Evolutionary conservation across 2,329 filamentous ascomycete species (phyloP), one percentile per base, ranked within the genome.

Genomic region (Spiromastix sp.): DNA sequence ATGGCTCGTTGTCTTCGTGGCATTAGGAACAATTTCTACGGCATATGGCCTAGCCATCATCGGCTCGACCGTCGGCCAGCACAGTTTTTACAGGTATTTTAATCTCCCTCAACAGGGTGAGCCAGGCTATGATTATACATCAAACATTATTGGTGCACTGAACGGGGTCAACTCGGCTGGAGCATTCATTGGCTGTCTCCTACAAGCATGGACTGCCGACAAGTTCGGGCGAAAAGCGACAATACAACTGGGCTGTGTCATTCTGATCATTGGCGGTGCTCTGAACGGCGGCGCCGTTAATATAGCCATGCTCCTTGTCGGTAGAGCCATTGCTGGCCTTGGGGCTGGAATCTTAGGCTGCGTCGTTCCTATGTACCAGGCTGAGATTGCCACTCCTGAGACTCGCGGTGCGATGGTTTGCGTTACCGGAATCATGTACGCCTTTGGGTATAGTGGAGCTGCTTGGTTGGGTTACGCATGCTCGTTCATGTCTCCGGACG

Each of bases 61-160:
- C 27, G 55, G 59, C 9, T 63, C 60, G 11, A 66, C 63, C 1
- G 56, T 68, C 32, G 66, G 64, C 2, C 63, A 68, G 38, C 62
- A 63, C 3, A 57, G 51, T 21, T 67, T 67, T 50, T 66, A 62
- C 47, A 51, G 44, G 4, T 61, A 59, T 44, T 57, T 67, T 30
- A 41, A 56, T 18, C 54, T 68, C 10, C 57, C 59, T 4, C 36
- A 54, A 4, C 45, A 52, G 37, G 57, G 54, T 7, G 48, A 59
- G 33, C 54, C 60, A 2, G 61, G 60, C 16, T 67, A 66, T 42
- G 43, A 42, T 2, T 56, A 59, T 28, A 66, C 64, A 1, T 54
- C 60, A n/a, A n/a, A n/a, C n/a, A n/a, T n/a, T n/a, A n/a, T n/a
- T n/a, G 22, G 22, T 12, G 22, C 22, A 10, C 10, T 25, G 22